These are phyloP conservation scores for Cydonia oblonga DNA, from an alignment of 331 rosid genomes.

Conservation along the genomic window DNA sequence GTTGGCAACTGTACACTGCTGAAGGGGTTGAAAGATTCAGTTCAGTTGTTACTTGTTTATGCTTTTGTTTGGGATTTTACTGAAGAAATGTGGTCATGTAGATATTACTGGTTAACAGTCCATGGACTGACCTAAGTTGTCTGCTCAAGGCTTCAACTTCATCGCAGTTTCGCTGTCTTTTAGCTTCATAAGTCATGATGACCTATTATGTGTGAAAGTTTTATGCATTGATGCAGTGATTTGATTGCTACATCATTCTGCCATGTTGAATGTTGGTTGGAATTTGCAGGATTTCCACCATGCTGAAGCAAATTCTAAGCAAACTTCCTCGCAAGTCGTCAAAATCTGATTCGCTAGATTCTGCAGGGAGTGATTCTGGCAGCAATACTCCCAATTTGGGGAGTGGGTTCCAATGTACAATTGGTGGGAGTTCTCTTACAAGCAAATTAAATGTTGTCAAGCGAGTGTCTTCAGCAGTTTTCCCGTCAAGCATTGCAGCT, in stretches of 20 bases:
- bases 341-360: conserved; percentile 56
- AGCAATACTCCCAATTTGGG: conserved; percentile 49
- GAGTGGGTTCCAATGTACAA: conserved; percentile 86
- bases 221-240: background rate
- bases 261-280: conserved; percentile 20
- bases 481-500: conserved; percentile 69
- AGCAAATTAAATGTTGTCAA: conserved; percentile 92
- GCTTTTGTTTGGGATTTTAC: background rate
- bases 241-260: conserved; percentile 1
- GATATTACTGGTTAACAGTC: background rate
- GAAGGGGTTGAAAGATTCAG: background rate
- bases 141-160: background rate
- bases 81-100: background rate
- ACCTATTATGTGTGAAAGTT: background rate
- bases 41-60: background rate
- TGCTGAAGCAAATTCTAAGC: conserved; percentile 89
- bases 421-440: conserved; percentile 83
- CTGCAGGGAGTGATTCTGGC: conserved; percentile 55
- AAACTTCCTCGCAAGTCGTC: conserved; percentile 77
- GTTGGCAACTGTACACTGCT: too few species aligned
- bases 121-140: background rate
- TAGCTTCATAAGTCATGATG: too few species aligned
- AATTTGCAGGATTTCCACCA: conserved; percentile 31
- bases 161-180: background rate
- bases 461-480: conserved; percentile 92